Conservation (phyloP, 495 filamentous ascomycete genomes). For the Glutinoglossum americanum region DNA sequence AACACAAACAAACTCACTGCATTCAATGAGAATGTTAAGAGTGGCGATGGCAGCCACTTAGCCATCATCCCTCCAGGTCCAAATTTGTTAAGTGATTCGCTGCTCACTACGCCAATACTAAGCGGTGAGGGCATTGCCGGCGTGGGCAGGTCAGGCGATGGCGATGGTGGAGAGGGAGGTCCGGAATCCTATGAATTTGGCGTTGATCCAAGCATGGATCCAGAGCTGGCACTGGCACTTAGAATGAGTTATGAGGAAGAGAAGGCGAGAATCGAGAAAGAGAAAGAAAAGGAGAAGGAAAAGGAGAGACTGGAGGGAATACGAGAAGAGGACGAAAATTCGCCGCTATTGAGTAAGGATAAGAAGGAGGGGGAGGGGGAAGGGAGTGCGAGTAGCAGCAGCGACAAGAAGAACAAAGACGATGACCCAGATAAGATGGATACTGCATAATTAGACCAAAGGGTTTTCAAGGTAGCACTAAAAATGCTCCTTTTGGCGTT, state of each 20-base stretch:
- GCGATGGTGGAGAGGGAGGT: constrained; percentile 35
- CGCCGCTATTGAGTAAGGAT: constrained; percentile 37
- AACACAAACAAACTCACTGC: constrained; percentile 78
- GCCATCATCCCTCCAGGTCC: constrained; percentile 80
- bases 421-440: constrained; percentile 70
- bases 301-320: constrained; percentile 54
- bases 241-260: constrained; percentile 97
- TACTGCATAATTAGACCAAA: constrained; percentile 31
- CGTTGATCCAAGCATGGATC: constrained; percentile 64
- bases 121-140: constrained; percentile 47
- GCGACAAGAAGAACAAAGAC: constrained; percentile 30
- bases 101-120: constrained; percentile 81
- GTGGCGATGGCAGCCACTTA: constrained; percentile 71
- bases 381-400: constrained; percentile 16
- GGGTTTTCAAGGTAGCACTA: neutral
- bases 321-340: constrained; percentile 55
- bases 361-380: constrained; percentile 18
- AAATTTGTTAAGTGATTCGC: constrained; percentile 74
- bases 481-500: too few relatives aligned
- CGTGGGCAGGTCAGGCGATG: constrained; percentile 25
- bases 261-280: constrained; percentile 75
- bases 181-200: constrained; percentile 40
- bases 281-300: constrained; percentile 36
- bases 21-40: constrained; percentile 81
- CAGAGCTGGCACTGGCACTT: constrained; percentile 84